Evolutionary conservation across 108 stramenopile genomes (phyloP), one percentile per base, ranked within the genome.

Genomic region (Licmophora abbreviata): DNA sequence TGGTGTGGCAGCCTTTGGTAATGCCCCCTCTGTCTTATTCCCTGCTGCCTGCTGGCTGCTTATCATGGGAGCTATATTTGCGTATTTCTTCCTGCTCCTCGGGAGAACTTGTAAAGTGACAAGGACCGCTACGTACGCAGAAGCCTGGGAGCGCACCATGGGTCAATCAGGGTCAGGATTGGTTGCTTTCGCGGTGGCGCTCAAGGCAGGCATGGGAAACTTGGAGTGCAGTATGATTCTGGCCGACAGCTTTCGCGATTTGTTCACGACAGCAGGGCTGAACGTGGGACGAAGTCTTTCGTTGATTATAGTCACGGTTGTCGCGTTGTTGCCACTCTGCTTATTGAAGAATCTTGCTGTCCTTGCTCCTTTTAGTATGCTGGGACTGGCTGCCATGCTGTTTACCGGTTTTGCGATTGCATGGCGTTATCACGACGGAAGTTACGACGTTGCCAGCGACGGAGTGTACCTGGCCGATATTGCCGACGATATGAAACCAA

Each of bases 191-290:
- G 62, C 77, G 0, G 79, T 71, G 6, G 74, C 79, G 1, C 78
- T 80, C 50, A 83, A 81, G 54, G 82, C 80, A 37, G 74, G 81
- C 59, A 61, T 63, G 14, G 88, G 80, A 33, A 81, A 78, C 54
- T 29, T 88, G 15, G 76, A 89, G 3, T 97, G 85, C 60, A 74
- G 74, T 47, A 91, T 97, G 80, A 85, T 97, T 60, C 64, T 97
- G 51, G 87, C 77, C 9, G 91, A 88, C 48, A 92, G 79, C 11
- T 58, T 78, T 30, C 59, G 51, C 9, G 57, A 76, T 0, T 56
- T 93, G 21, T 36, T 76, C n/a, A 14, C 51, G 36, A 30, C 44
- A 2, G 0, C 30, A 23, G 64, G 64, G 22, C 2, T 61, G 2
- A 14, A 4, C 1, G 46, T 51, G 11, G 30, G 55, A 14, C 44